Evolutionary conservation across 495 filamentous ascomycete species (phyloP), one percentile per base, ranked within the genome.

Genomic region (Penicillium manginii): DNA sequence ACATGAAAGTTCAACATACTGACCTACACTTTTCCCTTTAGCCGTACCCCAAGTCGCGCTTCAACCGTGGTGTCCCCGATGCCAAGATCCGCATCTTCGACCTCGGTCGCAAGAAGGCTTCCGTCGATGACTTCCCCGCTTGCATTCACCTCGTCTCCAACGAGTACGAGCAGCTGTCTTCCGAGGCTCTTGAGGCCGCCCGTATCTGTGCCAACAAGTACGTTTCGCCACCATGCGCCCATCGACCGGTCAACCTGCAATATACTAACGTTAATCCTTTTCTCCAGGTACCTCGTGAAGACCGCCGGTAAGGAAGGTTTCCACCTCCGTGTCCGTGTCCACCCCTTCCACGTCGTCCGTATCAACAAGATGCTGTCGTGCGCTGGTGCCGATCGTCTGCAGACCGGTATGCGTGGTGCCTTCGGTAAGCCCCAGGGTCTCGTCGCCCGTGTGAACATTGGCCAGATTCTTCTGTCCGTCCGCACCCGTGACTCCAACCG

Each of bases 321-420:
- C 92, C 94, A 98, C 81, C 82, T 98, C 70, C 93, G 94, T 69
- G 89, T 98, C 77, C 93, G 94, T 76, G 93, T 91, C 70, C 94
- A 98, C 86, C 94, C 94, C 61, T 97, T 90, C 92, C 94, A 98
- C 83, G 93, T 98, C 80, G 86, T 97, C 84, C 94, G 94, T 80
- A 98, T 98, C 91, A 98, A 98, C 91, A 98, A 98, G 86, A 98
- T 98, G 94, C 91, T 98, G 89, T 97, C 93, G 63, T 98, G 94
- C 78, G 94, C 94, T 70, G 94, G 94, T 81, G 94, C 94, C 87
- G 94, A 98, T 97, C 88, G 94, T 86, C 87, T 98, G 73, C 94
- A 98, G 80, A 98, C 94, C 62, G 94, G 94, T 81, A 98, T 98
- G 94, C 94, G 94, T 88, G 94, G 94, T 86, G 94, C 94, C 63